These are phyloP conservation scores for Naumovozyma baii DNA, from an alignment of 805 yeast species.

Conservation along the genomic window DNA sequence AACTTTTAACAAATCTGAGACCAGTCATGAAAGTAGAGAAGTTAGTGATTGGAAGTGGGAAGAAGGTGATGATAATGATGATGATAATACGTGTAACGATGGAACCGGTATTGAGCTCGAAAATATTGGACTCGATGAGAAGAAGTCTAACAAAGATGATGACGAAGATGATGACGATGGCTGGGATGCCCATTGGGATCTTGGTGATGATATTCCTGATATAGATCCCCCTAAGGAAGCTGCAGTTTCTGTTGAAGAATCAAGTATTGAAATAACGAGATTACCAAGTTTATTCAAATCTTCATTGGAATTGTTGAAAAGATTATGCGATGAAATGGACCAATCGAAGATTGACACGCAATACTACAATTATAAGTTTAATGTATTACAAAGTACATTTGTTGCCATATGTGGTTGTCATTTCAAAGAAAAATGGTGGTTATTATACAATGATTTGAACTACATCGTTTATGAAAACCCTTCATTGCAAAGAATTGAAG, in stretches of 20 bases:
- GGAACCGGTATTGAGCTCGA: constrained; percentile 16
- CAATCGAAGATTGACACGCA: constrained; percentile 8
- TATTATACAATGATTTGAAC: constrained; percentile 20
- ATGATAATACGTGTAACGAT: constrained; percentile 11
- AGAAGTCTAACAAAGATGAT: background rate
- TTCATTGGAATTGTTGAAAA: constrained; percentile 10
- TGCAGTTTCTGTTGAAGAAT: background rate
- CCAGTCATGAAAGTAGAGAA: background rate
- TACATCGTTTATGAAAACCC: constrained; percentile 5
- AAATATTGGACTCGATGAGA: constrained; percentile 1
- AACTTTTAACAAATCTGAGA: too few relatives aligned
- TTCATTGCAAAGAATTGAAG: constrained; percentile 13
- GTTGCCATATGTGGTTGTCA: constrained; percentile 17
- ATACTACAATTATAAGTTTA: constrained; percentile 18
- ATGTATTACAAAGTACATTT: constrained; percentile 22
- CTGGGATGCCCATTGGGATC: constrained; percentile 22
- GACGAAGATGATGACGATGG: constrained; percentile 2
- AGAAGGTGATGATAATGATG: constrained; percentile 7
- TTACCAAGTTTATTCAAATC: constrained; percentile 12
- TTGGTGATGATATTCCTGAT: constrained; percentile 11
- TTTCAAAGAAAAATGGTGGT: constrained; percentile 21
- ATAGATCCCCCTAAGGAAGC: background rate
- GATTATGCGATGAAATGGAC: constrained; percentile 10
- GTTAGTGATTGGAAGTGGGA: constrained; percentile 22
- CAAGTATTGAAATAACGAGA: constrained; percentile 9